Base-by-base conservation (phyloP, 306 rosid genomes). In the Datisca glomerata region DNA sequence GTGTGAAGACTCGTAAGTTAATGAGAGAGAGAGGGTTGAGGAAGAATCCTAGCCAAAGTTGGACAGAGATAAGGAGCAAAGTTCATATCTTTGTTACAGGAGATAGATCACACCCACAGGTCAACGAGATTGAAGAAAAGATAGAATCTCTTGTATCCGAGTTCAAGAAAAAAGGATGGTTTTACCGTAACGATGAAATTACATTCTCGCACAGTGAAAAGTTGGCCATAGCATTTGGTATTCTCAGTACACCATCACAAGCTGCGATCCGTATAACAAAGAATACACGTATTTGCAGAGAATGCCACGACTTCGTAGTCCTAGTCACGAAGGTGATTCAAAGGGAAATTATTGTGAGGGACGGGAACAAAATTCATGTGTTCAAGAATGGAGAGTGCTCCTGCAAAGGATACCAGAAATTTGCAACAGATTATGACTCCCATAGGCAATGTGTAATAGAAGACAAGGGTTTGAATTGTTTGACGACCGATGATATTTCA, bases 1-100 rank as follows among this genome's bases (percentile, higher is more conserved):
- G 69, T 31, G 59, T 60, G 37, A 68, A 72, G 45, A 70, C 86
- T 47, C 75, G 73, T 27, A 36, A 46, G 49, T 59, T 59, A 43
- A 73, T 77, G 83, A 64, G 29, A 47, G 78, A 81, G 40, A 66
- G 78, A 47, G 83, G 93, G 37, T 43, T 81, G 34, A 59, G 56
- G 56, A 73, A 67, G 63, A 59, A 48, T 49, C 61, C 75, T 3
- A 50, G 61, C 37, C 68, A 61, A 38, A 60, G 85, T 45, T 72
- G 81, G 81, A 55, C 70, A 43, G 93, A 80, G 57, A 24, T 61
- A 55, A 61, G 56, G 49, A 48, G 55, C 58, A 56, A 41, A 22
- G 51, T 80, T 53, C 53, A 67, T 71, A 47, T 39, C 53, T 80
- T 80, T 64, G 32, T 57, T 40, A 47, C 72, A 12, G 61, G 64